phyloP scores from a whole-genome alignment of 2,329 filamentous ascomycete genomes.

The Clarireedia homoeocarpa region DNA sequence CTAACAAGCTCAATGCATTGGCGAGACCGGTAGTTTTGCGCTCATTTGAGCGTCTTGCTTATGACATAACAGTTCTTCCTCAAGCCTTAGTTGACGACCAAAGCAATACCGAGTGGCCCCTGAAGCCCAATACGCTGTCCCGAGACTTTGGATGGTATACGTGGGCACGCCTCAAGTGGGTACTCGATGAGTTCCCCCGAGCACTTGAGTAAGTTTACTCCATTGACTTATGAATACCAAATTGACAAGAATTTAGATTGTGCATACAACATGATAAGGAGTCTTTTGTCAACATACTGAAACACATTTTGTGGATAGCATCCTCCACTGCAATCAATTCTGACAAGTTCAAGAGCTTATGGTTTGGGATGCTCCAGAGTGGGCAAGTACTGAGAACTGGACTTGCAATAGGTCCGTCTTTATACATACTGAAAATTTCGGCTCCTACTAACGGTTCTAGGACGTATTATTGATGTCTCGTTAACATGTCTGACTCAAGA shows the following conservation, averaged over 20 bases:
- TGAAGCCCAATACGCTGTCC: constrained; percentile 9
- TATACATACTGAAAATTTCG: neutral
- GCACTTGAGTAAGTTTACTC: constrained; percentile 18
- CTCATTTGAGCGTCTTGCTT: constrained; percentile 13
- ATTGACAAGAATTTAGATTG: constrained; percentile 17
- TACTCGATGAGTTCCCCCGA: constrained; percentile 25
- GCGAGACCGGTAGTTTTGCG: constrained; percentile 13
- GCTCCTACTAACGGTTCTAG: constrained; percentile 14
- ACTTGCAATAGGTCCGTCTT: constrained; percentile 19
- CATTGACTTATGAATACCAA: neutral
- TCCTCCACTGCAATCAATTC: constrained; percentile 11
- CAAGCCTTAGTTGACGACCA: constrained; percentile 2
- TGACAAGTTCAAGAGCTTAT: neutral
- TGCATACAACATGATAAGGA: constrained; percentile 12
- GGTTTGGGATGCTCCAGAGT: neutral
- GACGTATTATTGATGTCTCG: constrained; percentile 23
- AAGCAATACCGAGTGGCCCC: neutral
- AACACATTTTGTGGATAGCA: constrained; percentile 23
- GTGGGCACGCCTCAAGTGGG: constrained; percentile 18
- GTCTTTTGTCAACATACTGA: constrained; percentile 16
- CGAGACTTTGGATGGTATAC: constrained; percentile 18
- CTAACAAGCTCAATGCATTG: constrained; percentile 9
- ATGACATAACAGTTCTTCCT: constrained; percentile 11
- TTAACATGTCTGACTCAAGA: constrained; percentile 16
- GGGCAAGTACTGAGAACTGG: constrained; percentile 8